A percentile compares a stretch with the other conserved stretches of the same genome.
Evolutionary conservation across 176 grass and related monocot species (phyloP).

Genomic region (Puya raimondii): DNA sequence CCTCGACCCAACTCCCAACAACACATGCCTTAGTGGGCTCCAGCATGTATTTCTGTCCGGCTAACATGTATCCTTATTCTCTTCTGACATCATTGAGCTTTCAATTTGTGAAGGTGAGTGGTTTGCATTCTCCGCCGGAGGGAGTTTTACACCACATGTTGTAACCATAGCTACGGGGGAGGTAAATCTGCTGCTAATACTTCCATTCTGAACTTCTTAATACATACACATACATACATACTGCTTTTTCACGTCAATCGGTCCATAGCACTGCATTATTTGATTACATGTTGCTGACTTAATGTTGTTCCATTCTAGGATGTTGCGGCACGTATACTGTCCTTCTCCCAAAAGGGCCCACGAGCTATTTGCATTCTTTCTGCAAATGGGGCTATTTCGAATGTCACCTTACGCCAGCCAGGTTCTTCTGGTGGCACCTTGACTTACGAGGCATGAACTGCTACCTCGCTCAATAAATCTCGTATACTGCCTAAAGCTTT

Average conservation of each 20-base stretch:
- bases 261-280: background rate
- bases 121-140: slow-evolving; percentile 82
- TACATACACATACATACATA: slow-evolving; percentile 4
- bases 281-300: background rate
- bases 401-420: slow-evolving; percentile 54
- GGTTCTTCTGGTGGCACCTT: slow-evolving; percentile 56
- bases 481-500: background rate
- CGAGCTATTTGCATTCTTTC: slow-evolving; percentile 72
- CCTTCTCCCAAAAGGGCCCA: slow-evolving; percentile 90
- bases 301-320: slow-evolving; percentile 40
- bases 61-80: background rate
- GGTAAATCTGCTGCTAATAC: slow-evolving; percentile 23
- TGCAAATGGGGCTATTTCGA: slow-evolving; percentile 75
- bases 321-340: slow-evolving; percentile 70
- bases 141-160: slow-evolving; percentile 93
- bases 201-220: too few relatives aligned
- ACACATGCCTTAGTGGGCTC: background rate
- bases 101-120: slow-evolving; percentile 57
- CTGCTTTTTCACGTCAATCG: background rate
- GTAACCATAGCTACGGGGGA: slow-evolving; percentile 72
- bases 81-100: slow-evolving; percentile 4
- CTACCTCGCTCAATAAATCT: background rate
- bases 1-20: background rate
- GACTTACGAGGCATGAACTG: slow-evolving; percentile 59
- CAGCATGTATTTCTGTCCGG: background rate